Conservation (phyloP, 495 filamentous ascomycete genomes). For the Tuber brumale region DNA sequence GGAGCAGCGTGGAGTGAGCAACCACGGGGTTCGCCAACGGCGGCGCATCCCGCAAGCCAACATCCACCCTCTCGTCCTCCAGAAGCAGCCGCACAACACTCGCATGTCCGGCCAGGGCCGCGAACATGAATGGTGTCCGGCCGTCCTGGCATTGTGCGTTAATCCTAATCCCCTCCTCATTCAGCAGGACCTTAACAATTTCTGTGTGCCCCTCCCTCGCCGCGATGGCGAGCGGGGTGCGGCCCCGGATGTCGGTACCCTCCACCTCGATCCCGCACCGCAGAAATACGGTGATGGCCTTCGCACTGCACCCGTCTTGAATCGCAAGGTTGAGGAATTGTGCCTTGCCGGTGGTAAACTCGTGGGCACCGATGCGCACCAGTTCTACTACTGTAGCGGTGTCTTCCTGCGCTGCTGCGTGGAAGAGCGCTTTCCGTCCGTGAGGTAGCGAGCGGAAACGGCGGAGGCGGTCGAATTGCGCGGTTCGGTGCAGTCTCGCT, state of each 20-base stretch:
- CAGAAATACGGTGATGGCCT: neutral
- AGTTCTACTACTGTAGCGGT: neutral
- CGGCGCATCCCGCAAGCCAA: neutral
- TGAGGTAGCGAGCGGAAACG: neutral
- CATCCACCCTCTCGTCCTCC: constrained; percentile 6
- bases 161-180: neutral
- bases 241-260: neutral
- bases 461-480: neutral
- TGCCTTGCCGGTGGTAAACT: neutral
- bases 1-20: neutral
- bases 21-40: neutral
- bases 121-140: constrained; percentile 20
- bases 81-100: constrained; percentile 25
- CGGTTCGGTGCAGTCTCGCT: neutral
- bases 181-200: neutral
- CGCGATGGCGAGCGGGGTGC: neutral
- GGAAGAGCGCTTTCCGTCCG: neutral
- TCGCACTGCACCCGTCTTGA: neutral
- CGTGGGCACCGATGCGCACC: neutral
- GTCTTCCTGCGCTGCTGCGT: neutral
- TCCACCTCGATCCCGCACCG: neutral
- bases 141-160: neutral
- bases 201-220: neutral
- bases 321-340: neutral
- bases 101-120: constrained; percentile 8